A percentile compares a stretch with the other conserved stretches of the same genome.
Evolutionary conservation across 2,329 filamentous ascomycete species (phyloP).

Genomic region (Trichoderma afroharzianum): DNA sequence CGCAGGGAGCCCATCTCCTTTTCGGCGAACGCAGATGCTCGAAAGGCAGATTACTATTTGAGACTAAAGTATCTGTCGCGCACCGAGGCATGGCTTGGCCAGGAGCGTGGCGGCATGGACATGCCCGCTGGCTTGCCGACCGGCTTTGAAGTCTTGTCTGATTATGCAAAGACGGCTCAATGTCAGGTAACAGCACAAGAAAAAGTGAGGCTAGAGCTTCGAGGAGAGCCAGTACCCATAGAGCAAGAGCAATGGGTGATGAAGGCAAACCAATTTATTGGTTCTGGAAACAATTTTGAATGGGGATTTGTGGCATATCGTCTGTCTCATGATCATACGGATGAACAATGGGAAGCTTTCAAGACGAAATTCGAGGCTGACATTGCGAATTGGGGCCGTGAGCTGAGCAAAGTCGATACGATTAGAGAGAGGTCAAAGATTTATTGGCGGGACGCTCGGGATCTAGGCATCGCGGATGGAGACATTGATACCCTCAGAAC

Average conservation of each 20-base stretch:
- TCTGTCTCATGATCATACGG: slow-evolving; percentile 19
- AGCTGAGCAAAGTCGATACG: slow-evolving; percentile 1
- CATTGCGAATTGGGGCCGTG: slow-evolving; percentile 26
- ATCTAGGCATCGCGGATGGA: slow-evolving; percentile 18
- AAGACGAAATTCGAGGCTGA: slow-evolving; percentile 26
- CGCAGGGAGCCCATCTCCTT: slow-evolving; percentile 17
- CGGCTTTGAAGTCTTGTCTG: not conserved
- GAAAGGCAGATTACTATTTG: slow-evolving; percentile 17
- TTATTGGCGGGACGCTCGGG: slow-evolving; percentile 24
- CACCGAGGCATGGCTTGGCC: not conserved
- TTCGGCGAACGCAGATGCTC: slow-evolving; percentile 11
- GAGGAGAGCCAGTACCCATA: slow-evolving; percentile 9
- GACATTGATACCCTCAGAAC: slow-evolving; percentile 24
- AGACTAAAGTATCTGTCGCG: slow-evolving; percentile 18
- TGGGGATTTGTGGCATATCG: slow-evolving; percentile 28
- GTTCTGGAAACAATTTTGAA: not conserved
- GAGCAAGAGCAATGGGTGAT: slow-evolving; percentile 1
- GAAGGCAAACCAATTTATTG: not conserved
- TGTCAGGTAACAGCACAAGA: slow-evolving; percentile 4
- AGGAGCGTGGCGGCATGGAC: not conserved
- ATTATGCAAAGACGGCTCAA: not conserved
- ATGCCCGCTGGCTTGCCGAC: not conserved
- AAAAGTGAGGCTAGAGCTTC: slow-evolving; percentile 17
- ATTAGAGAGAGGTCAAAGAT: slow-evolving; percentile 22
- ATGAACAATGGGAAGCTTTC: slow-evolving; percentile 26